Conservation (phyloP, 306 rosid genomes). For the Sechiopsis laciniata region DNA sequence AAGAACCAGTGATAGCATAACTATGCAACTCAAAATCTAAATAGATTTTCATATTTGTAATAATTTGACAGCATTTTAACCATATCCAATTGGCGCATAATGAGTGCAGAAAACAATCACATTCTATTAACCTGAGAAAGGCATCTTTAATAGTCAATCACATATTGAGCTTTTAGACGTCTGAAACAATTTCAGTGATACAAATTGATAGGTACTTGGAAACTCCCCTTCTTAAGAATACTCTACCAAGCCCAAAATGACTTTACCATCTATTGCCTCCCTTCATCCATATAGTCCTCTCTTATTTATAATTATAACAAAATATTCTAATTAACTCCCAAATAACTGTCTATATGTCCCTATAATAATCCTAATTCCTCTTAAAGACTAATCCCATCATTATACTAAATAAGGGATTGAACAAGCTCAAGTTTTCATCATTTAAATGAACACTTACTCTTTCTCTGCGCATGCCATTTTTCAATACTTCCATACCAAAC, state of each 20-base stretch:
- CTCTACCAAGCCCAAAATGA: too few relatives aligned
- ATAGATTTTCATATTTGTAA: background rate
- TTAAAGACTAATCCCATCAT: too few relatives aligned
- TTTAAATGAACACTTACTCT: constrained; percentile 36
- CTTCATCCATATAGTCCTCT: too few relatives aligned
- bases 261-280: too few relatives aligned
- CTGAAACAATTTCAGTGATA: background rate
- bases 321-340: too few relatives aligned
- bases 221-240: too few relatives aligned
- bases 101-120: background rate
- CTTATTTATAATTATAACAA: too few relatives aligned
- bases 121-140: background rate
- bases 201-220: too few relatives aligned
- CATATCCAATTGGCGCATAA: background rate
- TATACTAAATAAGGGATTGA: background rate
- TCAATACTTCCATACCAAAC: constrained; percentile 67
- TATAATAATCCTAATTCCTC: too few relatives aligned
- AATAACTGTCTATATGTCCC: too few relatives aligned
- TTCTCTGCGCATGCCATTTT: constrained; percentile 53
- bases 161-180: background rate
- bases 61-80: background rate
- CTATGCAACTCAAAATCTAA: background rate
- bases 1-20: background rate
- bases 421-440: background rate
- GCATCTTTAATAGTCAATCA: background rate